A percentile compares a stretch with the other conserved stretches of the same genome.
Conservation (phyloP, 2,329 filamentous ascomycete species). For the Dactylella cylindrospora region DNA sequence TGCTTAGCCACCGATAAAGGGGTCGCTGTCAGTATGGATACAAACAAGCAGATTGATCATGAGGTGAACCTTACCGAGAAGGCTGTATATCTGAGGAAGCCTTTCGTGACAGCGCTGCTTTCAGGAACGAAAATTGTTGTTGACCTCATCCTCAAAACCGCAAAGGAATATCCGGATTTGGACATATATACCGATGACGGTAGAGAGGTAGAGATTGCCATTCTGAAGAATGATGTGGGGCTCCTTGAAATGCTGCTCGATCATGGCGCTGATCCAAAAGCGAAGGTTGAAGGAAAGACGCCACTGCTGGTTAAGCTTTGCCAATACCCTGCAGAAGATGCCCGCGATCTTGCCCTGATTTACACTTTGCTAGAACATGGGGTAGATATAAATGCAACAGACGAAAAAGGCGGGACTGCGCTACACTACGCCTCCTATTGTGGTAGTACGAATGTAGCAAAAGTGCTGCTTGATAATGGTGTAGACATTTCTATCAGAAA, state of each 20-base stretch:
- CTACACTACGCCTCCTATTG: neutral
- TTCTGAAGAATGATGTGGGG: neutral
- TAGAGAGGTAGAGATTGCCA: neutral
- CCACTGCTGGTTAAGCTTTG: neutral
- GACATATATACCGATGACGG: neutral
- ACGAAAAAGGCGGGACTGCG: neutral
- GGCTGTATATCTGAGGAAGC: neutral
- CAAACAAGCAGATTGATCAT: too few species aligned
- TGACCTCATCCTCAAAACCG: constrained; percentile 1
- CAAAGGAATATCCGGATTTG: neutral
- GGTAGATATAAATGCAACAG: neutral
- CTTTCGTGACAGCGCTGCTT: neutral
- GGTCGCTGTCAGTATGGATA: too few species aligned
- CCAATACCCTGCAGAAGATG: neutral
- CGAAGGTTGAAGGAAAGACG: neutral
- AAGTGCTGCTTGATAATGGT: constrained; percentile 2
- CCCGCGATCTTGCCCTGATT: neutral
- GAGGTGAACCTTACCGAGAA: too few species aligned
- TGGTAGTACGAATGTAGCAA: neutral
- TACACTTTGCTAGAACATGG: neutral
- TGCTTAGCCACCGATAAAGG: neutral
- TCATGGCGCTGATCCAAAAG: constrained; percentile 1
- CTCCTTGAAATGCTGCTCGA: neutral
- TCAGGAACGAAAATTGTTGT: neutral
- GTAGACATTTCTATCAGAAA: neutral